A percentile compares a stretch with the other conserved stretches of the same genome.
Conservation (phyloP, 2,329 filamentous ascomycete species). For the Elsinoe arachidis region DNA sequence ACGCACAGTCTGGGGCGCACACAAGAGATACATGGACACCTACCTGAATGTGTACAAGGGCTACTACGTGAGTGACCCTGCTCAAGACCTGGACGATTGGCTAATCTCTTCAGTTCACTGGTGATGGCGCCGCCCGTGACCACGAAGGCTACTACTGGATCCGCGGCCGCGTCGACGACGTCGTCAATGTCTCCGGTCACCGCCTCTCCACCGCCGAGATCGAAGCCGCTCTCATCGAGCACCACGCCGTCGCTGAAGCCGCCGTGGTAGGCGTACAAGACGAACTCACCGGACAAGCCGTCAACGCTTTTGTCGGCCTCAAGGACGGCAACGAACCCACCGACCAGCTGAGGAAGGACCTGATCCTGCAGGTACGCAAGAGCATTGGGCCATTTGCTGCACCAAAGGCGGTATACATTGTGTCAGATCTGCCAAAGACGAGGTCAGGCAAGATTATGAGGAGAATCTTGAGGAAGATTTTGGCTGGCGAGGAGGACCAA, state of each 20-base stretch:
- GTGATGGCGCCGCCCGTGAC: constrained; percentile 89
- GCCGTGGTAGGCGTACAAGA: constrained; percentile 90
- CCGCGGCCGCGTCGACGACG: constrained; percentile 92
- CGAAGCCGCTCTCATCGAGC: constrained; percentile 91
- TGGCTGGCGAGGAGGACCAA: constrained; percentile 94
- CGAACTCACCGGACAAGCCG: constrained; percentile 91
- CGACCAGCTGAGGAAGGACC: constrained; percentile 83
- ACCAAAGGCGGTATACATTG: constrained; percentile 83
- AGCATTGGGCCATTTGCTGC: constrained; percentile 96
- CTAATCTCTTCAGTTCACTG: constrained; percentile 59
- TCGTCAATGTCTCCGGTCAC: constrained; percentile 96
- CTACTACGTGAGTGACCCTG: constrained; percentile 69
- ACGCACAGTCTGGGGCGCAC: constrained; percentile 91
- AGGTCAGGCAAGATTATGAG: constrained; percentile 98
- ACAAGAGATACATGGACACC: constrained; percentile 98
- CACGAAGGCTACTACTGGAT: constrained; percentile 99
- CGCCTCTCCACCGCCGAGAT: constrained; percentile 96
- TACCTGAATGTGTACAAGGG: constrained; percentile 97
- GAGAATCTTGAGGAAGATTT: constrained; percentile 90
- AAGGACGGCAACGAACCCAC: constrained; percentile 71
- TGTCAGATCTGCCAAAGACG: constrained; percentile 94
- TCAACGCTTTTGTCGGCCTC: constrained; percentile 91
- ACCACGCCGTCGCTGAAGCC: constrained; percentile 79
- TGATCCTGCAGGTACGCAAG: constrained; percentile 90
- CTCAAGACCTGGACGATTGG: neutral